Conservation (phyloP, 2,329 filamentous ascomycete species). For the Xylariaceae sp. region DNA sequence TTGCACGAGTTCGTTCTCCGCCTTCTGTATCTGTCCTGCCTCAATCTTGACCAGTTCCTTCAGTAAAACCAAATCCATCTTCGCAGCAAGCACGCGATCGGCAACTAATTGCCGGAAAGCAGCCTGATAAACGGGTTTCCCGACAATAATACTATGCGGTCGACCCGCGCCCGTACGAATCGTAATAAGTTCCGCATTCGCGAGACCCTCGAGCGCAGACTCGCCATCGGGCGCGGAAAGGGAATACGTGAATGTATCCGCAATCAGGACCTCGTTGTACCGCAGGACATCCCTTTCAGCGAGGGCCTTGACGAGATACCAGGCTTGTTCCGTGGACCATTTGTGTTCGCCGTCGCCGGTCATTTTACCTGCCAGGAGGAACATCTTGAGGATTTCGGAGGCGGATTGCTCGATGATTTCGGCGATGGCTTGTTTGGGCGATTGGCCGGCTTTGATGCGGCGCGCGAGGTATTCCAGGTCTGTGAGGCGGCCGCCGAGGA, state of each 20-base stretch:
- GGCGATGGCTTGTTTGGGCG: conserved; percentile 69
- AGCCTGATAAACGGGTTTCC: conserved; percentile 81
- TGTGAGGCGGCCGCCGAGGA: conserved; percentile 85
- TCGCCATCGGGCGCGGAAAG: conserved; percentile 59
- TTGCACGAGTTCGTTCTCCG: conserved; percentile 68
- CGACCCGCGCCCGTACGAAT: conserved; percentile 67
- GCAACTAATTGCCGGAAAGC: conserved; percentile 69
- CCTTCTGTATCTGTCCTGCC: conserved; percentile 68
- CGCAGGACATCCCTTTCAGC: conserved; percentile 62
- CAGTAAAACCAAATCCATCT: conserved; percentile 67
- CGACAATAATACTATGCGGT: conserved; percentile 70
- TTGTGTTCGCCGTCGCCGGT: conserved; percentile 42
- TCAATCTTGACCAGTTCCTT: conserved; percentile 66
- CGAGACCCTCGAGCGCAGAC: conserved; percentile 69
- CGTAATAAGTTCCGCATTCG: conserved; percentile 79
- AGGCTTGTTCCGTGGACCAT: conserved; percentile 84
- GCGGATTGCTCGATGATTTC: conserved; percentile 88
- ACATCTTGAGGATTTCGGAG: conserved; percentile 90
- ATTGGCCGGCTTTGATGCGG: conserved; percentile 80
- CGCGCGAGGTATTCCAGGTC: conserved; percentile 93
- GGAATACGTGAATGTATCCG: conserved; percentile 64
- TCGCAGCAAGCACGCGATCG: conserved; percentile 67
- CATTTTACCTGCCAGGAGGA: conserved; percentile 60
- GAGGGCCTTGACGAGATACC: conserved; percentile 78
- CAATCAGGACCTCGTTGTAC: conserved; percentile 81